These are phyloP conservation scores for Trichoderma atrobrunneum DNA, from an alignment of 2,329 filamentous ascomycete species.

Conservation along the genomic window DNA sequence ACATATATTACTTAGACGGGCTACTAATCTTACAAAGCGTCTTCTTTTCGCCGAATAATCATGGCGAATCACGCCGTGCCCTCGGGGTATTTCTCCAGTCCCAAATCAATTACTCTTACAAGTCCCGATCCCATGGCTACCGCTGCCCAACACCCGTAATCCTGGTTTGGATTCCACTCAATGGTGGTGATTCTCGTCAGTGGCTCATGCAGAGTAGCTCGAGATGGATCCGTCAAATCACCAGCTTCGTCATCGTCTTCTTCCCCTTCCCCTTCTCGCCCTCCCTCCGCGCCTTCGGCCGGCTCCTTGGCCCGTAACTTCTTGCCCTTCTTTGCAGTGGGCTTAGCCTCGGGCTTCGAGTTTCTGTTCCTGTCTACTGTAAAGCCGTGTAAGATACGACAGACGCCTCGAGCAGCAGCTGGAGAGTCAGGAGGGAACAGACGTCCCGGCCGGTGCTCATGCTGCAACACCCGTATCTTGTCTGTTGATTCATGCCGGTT, in stretches of 20 bases:
- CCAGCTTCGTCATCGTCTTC: conserved; percentile 35
- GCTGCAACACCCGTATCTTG: conserved; percentile 47
- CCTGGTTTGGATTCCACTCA: conserved; percentile 66
- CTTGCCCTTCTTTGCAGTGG: conserved; percentile 37
- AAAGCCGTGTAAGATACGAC: conserved; percentile 53
- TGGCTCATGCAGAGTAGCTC: conserved; percentile 58
- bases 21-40: background rate
- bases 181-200: conserved; percentile 60
- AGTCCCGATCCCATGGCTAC: conserved; percentile 65
- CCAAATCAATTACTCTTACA: conserved; percentile 64
- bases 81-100: conserved; percentile 39
- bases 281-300: conserved; percentile 31
- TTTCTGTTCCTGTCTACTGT: conserved; percentile 49
- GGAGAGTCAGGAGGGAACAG: conserved; percentile 31
- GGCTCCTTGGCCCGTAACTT: conserved; percentile 37
- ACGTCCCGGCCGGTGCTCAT: conserved; percentile 47
- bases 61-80: conserved; percentile 11
- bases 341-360: conserved; percentile 40
- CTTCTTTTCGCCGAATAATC: background rate
- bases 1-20: background rate
- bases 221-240: conserved; percentile 37
- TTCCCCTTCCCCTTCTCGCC: conserved; percentile 30
- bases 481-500: conserved; percentile 34
- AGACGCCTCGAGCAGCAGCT: conserved; percentile 42
- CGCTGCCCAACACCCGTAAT: conserved; percentile 66